These are phyloP conservation scores for Cyberlindnera maritima DNA, from an alignment of 805 yeast species.

Conservation along the genomic window DNA sequence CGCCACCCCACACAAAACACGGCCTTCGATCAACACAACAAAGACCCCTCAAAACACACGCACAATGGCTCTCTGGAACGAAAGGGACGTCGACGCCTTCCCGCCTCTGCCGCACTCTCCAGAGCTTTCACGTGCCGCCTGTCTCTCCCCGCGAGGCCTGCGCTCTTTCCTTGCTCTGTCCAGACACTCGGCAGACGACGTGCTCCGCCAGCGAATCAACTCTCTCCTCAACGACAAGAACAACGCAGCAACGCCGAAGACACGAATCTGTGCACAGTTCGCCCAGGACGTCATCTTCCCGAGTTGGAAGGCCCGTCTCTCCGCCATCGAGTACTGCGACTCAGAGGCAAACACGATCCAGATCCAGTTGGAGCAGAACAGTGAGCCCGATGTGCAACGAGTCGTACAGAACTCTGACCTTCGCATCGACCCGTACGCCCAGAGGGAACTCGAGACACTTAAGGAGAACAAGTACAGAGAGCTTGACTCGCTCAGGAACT, in stretches of 20 bases:
- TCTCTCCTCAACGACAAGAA: slow-evolving; percentile 26
- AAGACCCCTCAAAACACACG: neutral
- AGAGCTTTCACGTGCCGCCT: slow-evolving; percentile 26
- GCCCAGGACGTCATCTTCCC: slow-evolving; percentile 38
- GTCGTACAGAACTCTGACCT: slow-evolving; percentile 25
- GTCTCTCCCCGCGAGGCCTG: slow-evolving; percentile 35
- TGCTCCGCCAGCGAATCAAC: slow-evolving; percentile 41
- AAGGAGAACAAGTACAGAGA: slow-evolving; percentile 28
- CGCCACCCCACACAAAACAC: neutral
- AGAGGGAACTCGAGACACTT: slow-evolving; percentile 34
- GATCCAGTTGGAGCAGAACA: slow-evolving; percentile 14
- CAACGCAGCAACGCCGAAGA: slow-evolving; percentile 8
- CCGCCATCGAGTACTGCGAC: slow-evolving; percentile 40
- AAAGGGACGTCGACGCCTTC: slow-evolving; percentile 21
- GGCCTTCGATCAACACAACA: neutral
- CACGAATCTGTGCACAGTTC: slow-evolving; percentile 34
- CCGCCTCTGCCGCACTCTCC: slow-evolving; percentile 25
- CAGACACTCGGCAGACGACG: slow-evolving; percentile 43
- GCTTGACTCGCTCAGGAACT: slow-evolving; percentile 30
- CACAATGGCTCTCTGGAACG: slow-evolving; percentile 27
- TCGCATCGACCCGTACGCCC: slow-evolving; percentile 51
- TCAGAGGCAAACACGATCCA: neutral
- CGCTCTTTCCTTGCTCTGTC: slow-evolving; percentile 36
- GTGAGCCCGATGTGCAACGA: neutral
- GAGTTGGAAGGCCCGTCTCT: slow-evolving; percentile 43